Evolutionary conservation across 2,329 filamentous ascomycete species (phyloP), one percentile per base, ranked within the genome.

Genomic region (Fusarium praegraminearum): DNA sequence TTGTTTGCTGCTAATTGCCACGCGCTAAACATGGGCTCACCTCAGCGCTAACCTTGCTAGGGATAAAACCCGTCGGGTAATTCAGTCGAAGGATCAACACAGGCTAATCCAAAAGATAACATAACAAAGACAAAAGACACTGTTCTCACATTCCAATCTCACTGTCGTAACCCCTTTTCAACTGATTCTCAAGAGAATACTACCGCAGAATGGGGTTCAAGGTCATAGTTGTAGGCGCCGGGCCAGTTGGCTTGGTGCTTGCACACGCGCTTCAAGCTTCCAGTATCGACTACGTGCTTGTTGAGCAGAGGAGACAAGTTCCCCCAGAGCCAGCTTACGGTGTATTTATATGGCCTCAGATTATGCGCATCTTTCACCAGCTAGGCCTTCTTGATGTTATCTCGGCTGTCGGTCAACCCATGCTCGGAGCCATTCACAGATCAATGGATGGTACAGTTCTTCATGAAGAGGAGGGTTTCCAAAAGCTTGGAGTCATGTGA

Each of bases 321-420:
- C 47, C 64, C 1, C 65, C 64, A 0, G 65, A 67, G 1, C 64
- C 65, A 8, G 51, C 65, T 54, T 67, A 67, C 6, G 65, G 64
- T 1, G 22, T 67, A 0, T 67, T 67, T 3, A 4, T 67, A 9
- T 67, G 65, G 65, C 65, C 65, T 32, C 65, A 67, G 3, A 65
- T 65, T 6, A 49, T 65, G 47, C 28, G 65, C 11, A 65, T 59
- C 1, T 59, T 67, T 2, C 58, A 67, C 4, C 65, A 67, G 10
- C 8, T 68, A 4, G 65, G 52, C 0, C 15, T 67, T 10, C 64
- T 64, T 1, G 64, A 67, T 4, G 38, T 12, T 5, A 45, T 65
- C 0, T 7, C 16, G 6, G 58, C 65, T 2, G 20, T 68, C 15
- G 49, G 47, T 2, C 64, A 68, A 12, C 46, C 64, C 2, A 67